phyloP scores from a whole-genome alignment of 2,329 filamentous ascomycete species.

The Pleoardoris graminearum region DNA sequence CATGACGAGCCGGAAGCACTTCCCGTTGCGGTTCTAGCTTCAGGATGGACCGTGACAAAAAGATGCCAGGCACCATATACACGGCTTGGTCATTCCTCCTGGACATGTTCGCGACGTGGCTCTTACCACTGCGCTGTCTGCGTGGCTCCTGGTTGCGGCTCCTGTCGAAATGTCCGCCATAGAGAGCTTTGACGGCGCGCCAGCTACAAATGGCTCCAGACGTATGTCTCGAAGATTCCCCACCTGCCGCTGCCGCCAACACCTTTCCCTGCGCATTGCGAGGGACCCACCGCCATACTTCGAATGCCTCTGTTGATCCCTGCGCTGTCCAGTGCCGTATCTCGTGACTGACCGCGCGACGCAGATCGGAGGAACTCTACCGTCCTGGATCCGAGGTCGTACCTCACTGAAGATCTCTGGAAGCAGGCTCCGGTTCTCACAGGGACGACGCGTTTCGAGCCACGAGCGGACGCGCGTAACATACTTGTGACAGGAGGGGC shows the following conservation, averaged over 20 bases:
- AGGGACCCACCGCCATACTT: not conserved
- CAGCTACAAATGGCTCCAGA: constrained; percentile 28
- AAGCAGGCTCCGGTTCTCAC: constrained; percentile 70
- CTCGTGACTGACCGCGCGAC: constrained; percentile 14
- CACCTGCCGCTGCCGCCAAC: not conserved
- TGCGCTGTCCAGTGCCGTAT: not conserved
- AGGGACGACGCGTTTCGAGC: constrained; percentile 71
- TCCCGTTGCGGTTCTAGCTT: constrained; percentile 7
- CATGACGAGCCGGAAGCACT: constrained; percentile 6
- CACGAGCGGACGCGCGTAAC: constrained; percentile 70
- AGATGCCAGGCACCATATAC: too few relatives aligned
- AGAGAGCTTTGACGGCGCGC: constrained; percentile 26
- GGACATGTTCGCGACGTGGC: constrained; percentile 4
- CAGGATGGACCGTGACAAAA: too few relatives aligned
- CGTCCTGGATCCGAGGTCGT: constrained; percentile 48
- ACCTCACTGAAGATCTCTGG: constrained; percentile 66
- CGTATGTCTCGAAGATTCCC: constrained; percentile 23
- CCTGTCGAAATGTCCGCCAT: constrained; percentile 30
- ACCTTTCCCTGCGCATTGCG: constrained; percentile 2
- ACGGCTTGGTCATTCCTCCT: constrained; percentile 2
- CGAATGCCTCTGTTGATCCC: not conserved
- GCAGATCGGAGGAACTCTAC: constrained; percentile 42
- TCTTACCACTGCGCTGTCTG: constrained; percentile 7
- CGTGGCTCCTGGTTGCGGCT: not conserved
- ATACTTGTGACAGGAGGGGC: constrained; percentile 84